Evolutionary conservation across 23 red algal species (phyloP).

Genomic region (Gracilaria domingensis): DNA sequence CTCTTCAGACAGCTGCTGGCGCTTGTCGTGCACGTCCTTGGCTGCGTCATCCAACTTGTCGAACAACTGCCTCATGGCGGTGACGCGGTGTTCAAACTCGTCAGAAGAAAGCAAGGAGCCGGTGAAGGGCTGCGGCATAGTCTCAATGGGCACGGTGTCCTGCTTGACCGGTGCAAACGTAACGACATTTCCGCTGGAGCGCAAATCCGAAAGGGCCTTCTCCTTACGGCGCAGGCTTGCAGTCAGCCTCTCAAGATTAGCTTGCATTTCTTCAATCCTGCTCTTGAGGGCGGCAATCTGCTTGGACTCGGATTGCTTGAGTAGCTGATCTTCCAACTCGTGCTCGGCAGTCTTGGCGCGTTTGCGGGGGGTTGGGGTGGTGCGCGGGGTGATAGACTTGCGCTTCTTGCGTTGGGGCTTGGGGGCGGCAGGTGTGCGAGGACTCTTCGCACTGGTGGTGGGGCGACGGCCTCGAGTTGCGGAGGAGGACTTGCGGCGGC

Average conservation of each 20-base stretch:
- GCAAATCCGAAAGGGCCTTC: background rate
- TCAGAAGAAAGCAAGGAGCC: background rate
- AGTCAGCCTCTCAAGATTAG: slow-evolving; percentile 29
- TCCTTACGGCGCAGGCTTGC: slow-evolving; percentile 26
- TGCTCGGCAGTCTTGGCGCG: slow-evolving; percentile 16
- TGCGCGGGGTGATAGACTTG: background rate
- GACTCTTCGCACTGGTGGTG: background rate
- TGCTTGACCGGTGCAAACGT: slow-evolving; percentile 11
- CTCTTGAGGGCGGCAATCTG: slow-evolving; percentile 6
- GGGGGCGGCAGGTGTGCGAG: background rate
- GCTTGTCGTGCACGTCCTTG: slow-evolving; percentile 8
- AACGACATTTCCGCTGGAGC: background rate
- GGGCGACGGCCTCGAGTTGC: background rate
- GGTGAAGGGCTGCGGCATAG: background rate
- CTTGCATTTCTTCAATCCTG: slow-evolving; percentile 8
- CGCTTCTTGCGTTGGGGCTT: slow-evolving; percentile 14
- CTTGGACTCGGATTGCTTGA: slow-evolving; percentile 4
- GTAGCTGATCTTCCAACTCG: background rate
- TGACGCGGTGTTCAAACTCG: slow-evolving; percentile 26
- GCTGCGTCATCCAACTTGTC: slow-evolving; percentile 29
- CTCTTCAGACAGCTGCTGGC: slow-evolving; percentile 13
- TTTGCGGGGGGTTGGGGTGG: background rate
- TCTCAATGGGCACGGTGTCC: background rate
- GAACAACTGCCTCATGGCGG: slow-evolving; percentile 25
- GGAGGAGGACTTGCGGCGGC: background rate